phyloP scores from a whole-genome alignment of 768 basidiomycete species.

The Dentipellis sp. region DNA sequence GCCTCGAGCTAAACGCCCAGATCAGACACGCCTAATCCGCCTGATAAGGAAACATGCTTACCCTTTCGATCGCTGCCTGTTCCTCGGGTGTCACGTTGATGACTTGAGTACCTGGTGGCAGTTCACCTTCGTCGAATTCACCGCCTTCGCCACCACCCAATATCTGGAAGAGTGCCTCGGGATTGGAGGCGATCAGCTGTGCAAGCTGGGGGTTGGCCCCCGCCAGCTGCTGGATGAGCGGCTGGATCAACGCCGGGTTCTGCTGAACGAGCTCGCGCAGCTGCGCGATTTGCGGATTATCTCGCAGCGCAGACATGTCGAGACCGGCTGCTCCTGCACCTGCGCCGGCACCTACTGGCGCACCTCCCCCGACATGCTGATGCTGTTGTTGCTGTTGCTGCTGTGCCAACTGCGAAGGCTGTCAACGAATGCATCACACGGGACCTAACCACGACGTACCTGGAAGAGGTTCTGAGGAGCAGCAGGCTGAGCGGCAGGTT shows the following conservation, averaged over 20 bases:
- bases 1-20: conserved; percentile 57
- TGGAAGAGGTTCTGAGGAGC: conserved; percentile 84
- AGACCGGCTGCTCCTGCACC: conserved; percentile 29
- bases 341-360: conserved; percentile 23
- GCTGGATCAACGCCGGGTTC: conserved; percentile 75
- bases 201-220: conserved; percentile 67
- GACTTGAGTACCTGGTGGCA: conserved; percentile 43
- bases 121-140: conserved; percentile 29
- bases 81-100: conserved; percentile 84
- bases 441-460: conserved; percentile 28
- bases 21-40: neutral
- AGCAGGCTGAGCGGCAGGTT: conserved; percentile 25
- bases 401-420: conserved; percentile 50
- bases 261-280: conserved; percentile 62
- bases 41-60: conserved; percentile 30
- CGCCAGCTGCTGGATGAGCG: conserved; percentile 77
- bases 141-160: conserved; percentile 38
- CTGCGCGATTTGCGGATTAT: conserved; percentile 59
- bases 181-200: conserved; percentile 59
- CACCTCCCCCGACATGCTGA: conserved; percentile 22
- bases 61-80: conserved; percentile 78
- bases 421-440: neutral
- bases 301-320: conserved; percentile 45
- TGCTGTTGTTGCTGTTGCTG: conserved; percentile 55
- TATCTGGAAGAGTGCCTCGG: conserved; percentile 55